Base-by-base conservation (phyloP, 2,329 filamentous ascomycete species). In the Fusarium hainanense region DNA sequence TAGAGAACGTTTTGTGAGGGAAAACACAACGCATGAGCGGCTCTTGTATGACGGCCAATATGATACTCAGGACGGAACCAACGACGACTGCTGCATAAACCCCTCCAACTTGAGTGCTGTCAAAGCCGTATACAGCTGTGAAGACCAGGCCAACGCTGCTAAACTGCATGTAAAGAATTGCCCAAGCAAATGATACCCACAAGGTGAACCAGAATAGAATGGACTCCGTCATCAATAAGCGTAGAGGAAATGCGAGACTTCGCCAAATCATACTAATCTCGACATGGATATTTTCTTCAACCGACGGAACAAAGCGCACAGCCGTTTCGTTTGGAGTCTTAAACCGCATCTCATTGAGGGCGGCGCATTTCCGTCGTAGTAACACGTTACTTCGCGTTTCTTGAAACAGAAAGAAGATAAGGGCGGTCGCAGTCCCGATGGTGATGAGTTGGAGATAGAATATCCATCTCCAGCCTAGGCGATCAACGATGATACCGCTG, bases 151-250 rank as follows among this genome's bases (percentile, higher is more conserved):
- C 90, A 13, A 93, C 85, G 6, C 78, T 80, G 69, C 76, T 79
- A 42, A 82, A 77, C 84, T 89, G 80, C 62, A 93, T 83, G 76
- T 92, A 93, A 0, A 93, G 82, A 1, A 92, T 84, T 0, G 87
- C 89, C 89, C 90, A 93, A 50, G 86, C 88, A 77, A 93, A 93
- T 0, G 89, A 84, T 1, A 90, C 87, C 89, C 92, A 93, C 6
- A 92, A 80, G 0, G 88, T 89, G 79, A 93, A 93, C 80, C 83
- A 88, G 74, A 88, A 88, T 1, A 90, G 85, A 14, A 89, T 86
- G 0, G 87, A 85, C 66, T 90, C 88, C 0, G 87, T 89, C 25
- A 84, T 72, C 8, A 90, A 82, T 7, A 90, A 82, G 10, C 71
- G 73, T 1, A 82, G 54, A 0, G 81, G 80, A 18, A 78, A 75